Base-by-base conservation (phyloP, 2,329 filamentous ascomycete species). In the Alternaria sp. region DNA sequence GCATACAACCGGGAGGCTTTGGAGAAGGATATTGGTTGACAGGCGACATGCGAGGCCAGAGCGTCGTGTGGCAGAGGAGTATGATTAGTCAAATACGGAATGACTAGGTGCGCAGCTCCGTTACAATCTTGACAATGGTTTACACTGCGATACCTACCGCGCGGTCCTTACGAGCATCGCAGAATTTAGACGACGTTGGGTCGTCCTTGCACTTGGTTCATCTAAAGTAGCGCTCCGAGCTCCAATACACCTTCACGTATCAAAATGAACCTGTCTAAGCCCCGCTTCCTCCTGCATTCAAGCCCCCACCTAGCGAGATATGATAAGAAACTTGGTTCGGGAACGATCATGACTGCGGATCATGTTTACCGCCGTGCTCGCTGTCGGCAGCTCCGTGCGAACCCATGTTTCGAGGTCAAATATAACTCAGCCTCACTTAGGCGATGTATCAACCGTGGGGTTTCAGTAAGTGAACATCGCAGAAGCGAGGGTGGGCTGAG, bases 161-260 rank as follows among this genome's bases (percentile, higher is more conserved):
- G 50, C 38, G 34, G 20, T 53, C 36, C 54, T 59, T 43, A 46
- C 45, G 38, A 65, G 48, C 38, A 62, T n/a, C 48, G 51, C 43
- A 54, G 60, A 36, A 32, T 50, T 11, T 50, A 50, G 46, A 49
- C 54, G 60, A 66, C 38, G 63, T 72, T 60, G 54, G 53, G 22
- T 50, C 46, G 32, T 36, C 32, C 63, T 66, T 71, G 70, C 67
- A 68, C 63, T 62, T 62, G 25, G 54, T 62, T 64, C 63, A 68
- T 61, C 61, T 60, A 63, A 62, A 67, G 67, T 71, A 74, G 68
- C 63, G 70, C 70, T 56, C 66, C 68, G 65, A 52, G 64, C 36
- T 60, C 65, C 41, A 36, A 54, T 48, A 48, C 46, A 61, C 30
- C 51, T 57, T 54, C 60, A 59, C 46, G 45, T 58, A 44, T 58